phyloP scores from a whole-genome alignment of 1,284 basidiomycete species.

The Veloboletus limbatus region DNA sequence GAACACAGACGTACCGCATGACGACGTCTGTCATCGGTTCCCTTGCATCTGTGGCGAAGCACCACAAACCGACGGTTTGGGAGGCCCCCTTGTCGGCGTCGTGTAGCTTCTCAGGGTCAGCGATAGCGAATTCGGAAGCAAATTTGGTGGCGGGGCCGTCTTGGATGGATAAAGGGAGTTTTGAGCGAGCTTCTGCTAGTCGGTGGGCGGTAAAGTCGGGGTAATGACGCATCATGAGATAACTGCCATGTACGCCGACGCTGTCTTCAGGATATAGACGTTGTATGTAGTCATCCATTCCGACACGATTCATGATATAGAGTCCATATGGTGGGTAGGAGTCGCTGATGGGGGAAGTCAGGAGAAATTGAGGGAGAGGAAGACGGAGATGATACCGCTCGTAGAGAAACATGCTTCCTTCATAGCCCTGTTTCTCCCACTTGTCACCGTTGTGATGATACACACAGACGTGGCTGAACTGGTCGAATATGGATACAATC shows the following conservation, averaged over 20 bases:
- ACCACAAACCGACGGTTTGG: slow-evolving; percentile 76
- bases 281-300: slow-evolving; percentile 80
- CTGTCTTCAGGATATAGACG: slow-evolving; percentile 79
- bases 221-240: slow-evolving; percentile 75
- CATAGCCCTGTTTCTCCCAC: slow-evolving; percentile 83
- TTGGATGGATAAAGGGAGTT: slow-evolving; percentile 30
- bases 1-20: slow-evolving; percentile 50
- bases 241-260: slow-evolving; percentile 59
- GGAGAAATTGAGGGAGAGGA: neutral
- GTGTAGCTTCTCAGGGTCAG: slow-evolving; percentile 39
- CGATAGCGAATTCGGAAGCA: slow-evolving; percentile 42
- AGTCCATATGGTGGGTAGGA: slow-evolving; percentile 81
- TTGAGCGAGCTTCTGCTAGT: slow-evolving; percentile 34
- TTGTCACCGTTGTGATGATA: slow-evolving; percentile 68
- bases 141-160: slow-evolving; percentile 45
- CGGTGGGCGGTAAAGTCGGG: slow-evolving; percentile 63
- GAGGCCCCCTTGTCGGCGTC: slow-evolving; percentile 53
- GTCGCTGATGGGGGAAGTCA: slow-evolving; percentile 39
- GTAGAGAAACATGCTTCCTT: slow-evolving; percentile 88
- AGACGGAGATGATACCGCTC: slow-evolving; percentile 52
- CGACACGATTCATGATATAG: slow-evolving; percentile 84
- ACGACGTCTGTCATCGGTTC: slow-evolving; percentile 69
- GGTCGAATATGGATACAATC: slow-evolving; percentile 78
- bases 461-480: slow-evolving; percentile 81
- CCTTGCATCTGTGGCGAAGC: slow-evolving; percentile 65